A percentile compares a stretch with the other conserved stretches of the same genome.
These are phyloP conservation scores for Tuber microsphaerosporum DNA, from an alignment of 495 filamentous ascomycete genomes.

Conservation along the genomic window DNA sequence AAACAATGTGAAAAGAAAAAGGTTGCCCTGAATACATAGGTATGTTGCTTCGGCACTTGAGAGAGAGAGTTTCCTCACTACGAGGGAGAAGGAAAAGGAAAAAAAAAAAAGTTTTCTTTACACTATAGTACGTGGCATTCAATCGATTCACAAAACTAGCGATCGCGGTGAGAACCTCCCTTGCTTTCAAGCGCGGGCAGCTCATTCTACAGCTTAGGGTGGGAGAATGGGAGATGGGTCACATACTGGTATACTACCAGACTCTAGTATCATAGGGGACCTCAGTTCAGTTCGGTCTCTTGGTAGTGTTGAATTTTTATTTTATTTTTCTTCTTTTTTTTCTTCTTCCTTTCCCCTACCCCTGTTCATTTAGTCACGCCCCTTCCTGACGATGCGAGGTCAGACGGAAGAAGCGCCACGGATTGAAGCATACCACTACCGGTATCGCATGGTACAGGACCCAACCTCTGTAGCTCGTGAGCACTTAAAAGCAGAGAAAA, in stretches of 20 bases:
- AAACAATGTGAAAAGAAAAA: background rate
- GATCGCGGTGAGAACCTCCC: background rate
- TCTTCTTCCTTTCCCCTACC: background rate
- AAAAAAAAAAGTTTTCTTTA: background rate
- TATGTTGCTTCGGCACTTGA: background rate
- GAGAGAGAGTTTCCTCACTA: background rate
- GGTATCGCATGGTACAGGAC: no score
- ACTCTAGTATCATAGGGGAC: background rate
- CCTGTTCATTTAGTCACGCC: background rate
- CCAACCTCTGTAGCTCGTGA: no score
- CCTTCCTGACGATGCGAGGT: background rate
- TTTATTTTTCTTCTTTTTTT: background rate
- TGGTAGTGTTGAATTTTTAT: constrained; percentile 13
- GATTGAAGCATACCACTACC: no score
- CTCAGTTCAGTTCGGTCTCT: constrained; percentile 7
- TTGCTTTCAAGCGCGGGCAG: background rate
- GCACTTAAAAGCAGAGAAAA: no score
- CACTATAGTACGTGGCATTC: background rate
- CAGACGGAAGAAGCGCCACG: background rate
- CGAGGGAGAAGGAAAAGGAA: background rate
- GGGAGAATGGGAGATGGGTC: background rate
- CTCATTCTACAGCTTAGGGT: background rate
- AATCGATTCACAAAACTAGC: background rate
- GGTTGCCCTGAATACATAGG: background rate
- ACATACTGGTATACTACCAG: background rate